Evolutionary conservation across 352 stramenopile species (phyloP), one percentile per base, ranked within the genome.

Genomic region (Globisporangium uncinulatum): DNA sequence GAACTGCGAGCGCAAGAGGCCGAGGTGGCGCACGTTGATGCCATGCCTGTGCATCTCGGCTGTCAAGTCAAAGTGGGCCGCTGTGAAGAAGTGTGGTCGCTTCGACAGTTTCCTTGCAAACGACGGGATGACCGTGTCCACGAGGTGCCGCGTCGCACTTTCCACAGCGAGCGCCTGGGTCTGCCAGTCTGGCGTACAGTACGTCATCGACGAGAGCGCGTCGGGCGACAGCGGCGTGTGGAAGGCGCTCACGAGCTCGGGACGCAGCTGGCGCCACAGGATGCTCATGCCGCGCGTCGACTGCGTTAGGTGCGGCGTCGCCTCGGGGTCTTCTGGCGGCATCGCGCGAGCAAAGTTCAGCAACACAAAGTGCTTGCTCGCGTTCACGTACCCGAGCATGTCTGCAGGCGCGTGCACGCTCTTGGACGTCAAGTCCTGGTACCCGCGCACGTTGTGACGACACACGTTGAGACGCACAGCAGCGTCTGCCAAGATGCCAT

Each of bases 11-110:
- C 92, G 79, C 7, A 97, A 36, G 1, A 95, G 54, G 4, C 90
- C 90, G 21, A 98, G 66, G 50, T 98, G 90, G 0, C 92, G 83
- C 54, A 97, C 59, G 53, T 95, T 96, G 53, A 97, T 95, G 1
- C 92, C 92, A 17, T 94, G 79, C 29, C 81, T 66, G 59, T 98
- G 90, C 70, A 98, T 74, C 54, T 97, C 89, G 10, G 72, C 63
- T 0, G 79, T 80, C 13, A 97, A 45, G 49, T 82, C 53, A 45
- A 88, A 87, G n/a, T 58, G 65, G 0, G 61, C 46, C 0, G 69
- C 65, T 6, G 73, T 70, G 43, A 86, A 89, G 37, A 90, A 93
- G 20, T 72, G 43, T 2, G 49, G 13, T 34, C 83, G 79, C 20
- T 80, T 69, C 19, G 78, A 88, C 19, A 97, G 56, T 37, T 96